A percentile compares a stretch with the other conserved stretches of the same genome.
Evolutionary conservation across 1,284 basidiomycete genomes (phyloP).

Genomic region (Ganoderma sp.): DNA sequence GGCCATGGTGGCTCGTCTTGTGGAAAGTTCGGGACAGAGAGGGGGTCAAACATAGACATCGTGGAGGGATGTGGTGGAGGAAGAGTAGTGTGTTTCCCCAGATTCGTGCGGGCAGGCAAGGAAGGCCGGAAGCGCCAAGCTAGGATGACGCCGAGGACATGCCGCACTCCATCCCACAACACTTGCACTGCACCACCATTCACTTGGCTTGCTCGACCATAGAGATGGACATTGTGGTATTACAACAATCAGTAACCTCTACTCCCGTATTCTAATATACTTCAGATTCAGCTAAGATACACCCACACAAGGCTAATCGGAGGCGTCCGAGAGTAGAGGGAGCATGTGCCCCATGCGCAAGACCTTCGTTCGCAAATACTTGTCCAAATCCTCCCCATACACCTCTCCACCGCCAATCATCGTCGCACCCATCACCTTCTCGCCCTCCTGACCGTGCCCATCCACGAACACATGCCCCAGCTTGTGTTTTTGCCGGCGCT

Average conservation of each 20-base stretch:
- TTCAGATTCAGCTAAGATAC: conserved; percentile 6
- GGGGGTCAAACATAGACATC: conserved; percentile 48
- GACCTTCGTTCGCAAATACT: conserved; percentile 95
- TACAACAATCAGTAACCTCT: background rate
- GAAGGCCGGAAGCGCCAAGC: background rate
- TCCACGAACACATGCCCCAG: conserved; percentile 29
- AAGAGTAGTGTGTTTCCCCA: conserved; percentile 9
- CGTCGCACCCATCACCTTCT: conserved; percentile 72
- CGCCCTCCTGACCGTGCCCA: conserved; percentile 43
- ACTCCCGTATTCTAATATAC: background rate
- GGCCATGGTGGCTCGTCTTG: conserved; percentile 50
- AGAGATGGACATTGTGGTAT: background rate
- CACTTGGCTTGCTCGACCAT: background rate
- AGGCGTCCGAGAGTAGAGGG: conserved; percentile 50
- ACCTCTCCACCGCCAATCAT: conserved; percentile 85
- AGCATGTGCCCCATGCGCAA: conserved; percentile 96
- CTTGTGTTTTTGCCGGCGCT: conserved; percentile 46
- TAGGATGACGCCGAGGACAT: background rate
- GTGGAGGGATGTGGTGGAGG: conserved; percentile 11
- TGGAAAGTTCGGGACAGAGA: conserved; percentile 42
- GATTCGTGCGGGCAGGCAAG: background rate
- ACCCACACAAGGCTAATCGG: conserved; percentile 14
- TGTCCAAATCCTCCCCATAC: conserved; percentile 89
- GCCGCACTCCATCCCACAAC: background rate
- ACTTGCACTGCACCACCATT: background rate